Evolutionary conservation across 805 yeast species (phyloP).

Genomic region (Yamadazyma scolyti): DNA sequence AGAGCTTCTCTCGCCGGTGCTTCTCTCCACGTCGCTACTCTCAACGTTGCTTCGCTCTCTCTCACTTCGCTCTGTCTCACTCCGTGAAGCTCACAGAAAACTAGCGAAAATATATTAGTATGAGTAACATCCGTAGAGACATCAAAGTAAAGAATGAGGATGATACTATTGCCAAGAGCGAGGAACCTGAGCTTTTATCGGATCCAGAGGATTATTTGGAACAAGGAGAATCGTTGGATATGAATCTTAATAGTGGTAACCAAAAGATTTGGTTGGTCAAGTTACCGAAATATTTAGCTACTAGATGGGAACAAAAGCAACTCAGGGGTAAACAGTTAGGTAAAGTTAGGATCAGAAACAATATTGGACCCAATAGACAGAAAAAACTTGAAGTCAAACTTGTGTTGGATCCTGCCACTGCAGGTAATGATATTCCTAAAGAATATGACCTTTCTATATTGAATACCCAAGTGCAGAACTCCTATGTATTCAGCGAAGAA

Average conservation of each 20-base stretch:
- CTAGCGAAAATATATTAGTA: no score
- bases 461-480: constrained; percentile 77
- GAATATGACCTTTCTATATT: constrained; percentile 78
- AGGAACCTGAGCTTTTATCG: constrained; percentile 33
- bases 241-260: constrained; percentile 58
- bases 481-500: constrained; percentile 84
- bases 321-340: constrained; percentile 75
- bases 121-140: constrained; percentile 6
- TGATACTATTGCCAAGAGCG: constrained; percentile 5
- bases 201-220: constrained; percentile 45
- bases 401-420: constrained; percentile 37
- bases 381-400: constrained; percentile 49
- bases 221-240: constrained; percentile 69
- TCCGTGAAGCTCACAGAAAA: no score
- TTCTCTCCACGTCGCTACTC: no score
- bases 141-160: constrained; percentile 15
- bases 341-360: constrained; percentile 68
- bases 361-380: constrained; percentile 16
- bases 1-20: no score
- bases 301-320: constrained; percentile 65
- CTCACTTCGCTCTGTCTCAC: no score
- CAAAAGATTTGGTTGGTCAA: constrained; percentile 91
- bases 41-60: no score
- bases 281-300: constrained; percentile 82
- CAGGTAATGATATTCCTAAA: constrained; percentile 56